Evolutionary conservation across 345 rosid genomes (phyloP).

Genomic region (Eucalyptus victrix): DNA sequence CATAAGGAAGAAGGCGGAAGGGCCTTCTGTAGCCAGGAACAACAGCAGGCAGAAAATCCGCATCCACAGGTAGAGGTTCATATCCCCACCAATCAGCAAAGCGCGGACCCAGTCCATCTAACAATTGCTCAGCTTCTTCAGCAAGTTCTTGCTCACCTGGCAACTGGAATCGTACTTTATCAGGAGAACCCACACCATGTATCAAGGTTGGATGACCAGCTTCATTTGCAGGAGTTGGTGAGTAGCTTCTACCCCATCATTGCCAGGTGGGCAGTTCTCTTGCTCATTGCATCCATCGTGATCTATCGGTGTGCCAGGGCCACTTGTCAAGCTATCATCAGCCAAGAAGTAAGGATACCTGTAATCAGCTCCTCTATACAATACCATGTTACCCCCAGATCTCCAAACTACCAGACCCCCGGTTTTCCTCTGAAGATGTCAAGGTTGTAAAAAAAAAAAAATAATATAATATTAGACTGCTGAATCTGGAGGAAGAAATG

Average conservation of each 20-base stretch:
- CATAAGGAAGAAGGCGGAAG: slow-evolving; percentile 92
- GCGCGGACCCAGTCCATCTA: slow-evolving; percentile 90
- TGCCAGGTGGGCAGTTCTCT: slow-evolving; percentile 6
- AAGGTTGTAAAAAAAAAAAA: not conserved
- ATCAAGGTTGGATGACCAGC: slow-evolving; percentile 17
- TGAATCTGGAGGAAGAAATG: not conserved
- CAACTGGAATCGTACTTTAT: slow-evolving; percentile 65
- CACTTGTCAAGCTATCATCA: slow-evolving; percentile 9
- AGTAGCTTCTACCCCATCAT: slow-evolving; percentile 4
- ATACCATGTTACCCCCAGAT: slow-evolving; percentile 72
- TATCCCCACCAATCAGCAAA: slow-evolving; percentile 94
- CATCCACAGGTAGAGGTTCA: slow-evolving; percentile 88
- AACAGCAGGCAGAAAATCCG: slow-evolving; percentile 78
- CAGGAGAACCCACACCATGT: slow-evolving; percentile 67
- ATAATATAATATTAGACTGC: not conserved
- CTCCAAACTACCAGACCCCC: slow-evolving; percentile 96
- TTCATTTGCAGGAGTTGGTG: slow-evolving; percentile 1
- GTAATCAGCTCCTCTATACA: slow-evolving; percentile 76
- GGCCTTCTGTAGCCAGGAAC: slow-evolving; percentile 77
- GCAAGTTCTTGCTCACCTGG: slow-evolving; percentile 72
- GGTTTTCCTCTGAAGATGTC: slow-evolving; percentile 62
- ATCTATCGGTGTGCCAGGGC: slow-evolving; percentile 3
- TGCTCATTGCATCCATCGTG: slow-evolving; percentile 1
- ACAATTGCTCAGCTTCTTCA: slow-evolving; percentile 65
- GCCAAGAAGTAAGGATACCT: slow-evolving; percentile 69